phyloP scores from a whole-genome alignment of 306 rosid genomes.

The Acacia acuminata region DNA sequence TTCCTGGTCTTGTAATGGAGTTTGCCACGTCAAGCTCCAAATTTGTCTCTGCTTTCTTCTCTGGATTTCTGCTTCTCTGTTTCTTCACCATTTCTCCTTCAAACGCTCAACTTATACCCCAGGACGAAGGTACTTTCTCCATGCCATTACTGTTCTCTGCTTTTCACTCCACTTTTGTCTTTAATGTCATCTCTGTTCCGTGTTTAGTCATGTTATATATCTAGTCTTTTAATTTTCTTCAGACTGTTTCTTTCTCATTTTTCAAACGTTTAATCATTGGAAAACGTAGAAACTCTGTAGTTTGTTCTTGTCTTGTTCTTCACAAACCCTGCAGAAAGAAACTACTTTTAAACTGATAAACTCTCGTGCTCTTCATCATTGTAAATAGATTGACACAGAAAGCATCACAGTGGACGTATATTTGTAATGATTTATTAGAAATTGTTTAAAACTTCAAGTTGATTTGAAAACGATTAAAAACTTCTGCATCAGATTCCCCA shows the following conservation, averaged over 20 bases:
- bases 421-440: neutral
- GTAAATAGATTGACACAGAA: neutral
- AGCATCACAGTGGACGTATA: neutral
- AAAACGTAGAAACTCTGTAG: neutral
- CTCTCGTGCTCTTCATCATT: neutral
- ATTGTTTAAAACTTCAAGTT: neutral
- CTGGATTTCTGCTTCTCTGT: constrained; percentile 37
- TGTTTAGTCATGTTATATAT: neutral
- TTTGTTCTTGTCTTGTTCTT: neutral
- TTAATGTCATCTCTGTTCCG: neutral
- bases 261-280: neutral
- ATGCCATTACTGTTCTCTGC: neutral
- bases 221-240: neutral
- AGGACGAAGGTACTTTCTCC: constrained; percentile 63
- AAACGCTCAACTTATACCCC: constrained; percentile 62
- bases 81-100: constrained; percentile 48
- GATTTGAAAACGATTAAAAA: neutral
- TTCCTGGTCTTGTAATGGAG: constrained; percentile 29
- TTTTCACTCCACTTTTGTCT: neutral
- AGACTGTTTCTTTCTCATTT: neutral
- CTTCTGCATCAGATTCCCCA: neutral
- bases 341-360: neutral
- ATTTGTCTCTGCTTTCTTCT: constrained; percentile 30
- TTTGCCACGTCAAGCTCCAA: constrained; percentile 36
- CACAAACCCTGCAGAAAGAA: neutral